phyloP scores from a whole-genome alignment of 768 basidiomycete genomes.

The Stropharia rugosoannulata region DNA sequence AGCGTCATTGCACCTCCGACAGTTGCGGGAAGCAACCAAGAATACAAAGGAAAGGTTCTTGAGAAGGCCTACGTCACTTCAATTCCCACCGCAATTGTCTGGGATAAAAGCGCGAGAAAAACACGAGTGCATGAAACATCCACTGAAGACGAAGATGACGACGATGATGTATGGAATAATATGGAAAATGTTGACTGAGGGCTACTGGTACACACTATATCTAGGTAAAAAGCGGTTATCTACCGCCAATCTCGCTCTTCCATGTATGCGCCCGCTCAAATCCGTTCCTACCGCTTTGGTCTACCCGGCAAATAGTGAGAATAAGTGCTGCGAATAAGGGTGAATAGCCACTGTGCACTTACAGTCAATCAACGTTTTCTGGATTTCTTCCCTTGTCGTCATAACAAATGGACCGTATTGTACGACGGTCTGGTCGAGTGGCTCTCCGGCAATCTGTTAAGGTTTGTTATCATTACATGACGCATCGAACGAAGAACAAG shows the following conservation, averaged over 20 bases:
- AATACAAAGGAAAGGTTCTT: slow-evolving; percentile 57
- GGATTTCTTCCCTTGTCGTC: slow-evolving; percentile 77
- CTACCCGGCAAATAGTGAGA: slow-evolving; percentile 30
- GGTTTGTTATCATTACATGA: slow-evolving; percentile 4
- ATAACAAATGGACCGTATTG: slow-evolving; percentile 91
- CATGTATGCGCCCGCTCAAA: slow-evolving; percentile 90
- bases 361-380: slow-evolving; percentile 83
- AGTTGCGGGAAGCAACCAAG: slow-evolving; percentile 46
- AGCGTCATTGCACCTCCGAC: slow-evolving; percentile 53
- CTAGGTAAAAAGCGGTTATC: slow-evolving; percentile 23
- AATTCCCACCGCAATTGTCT: slow-evolving; percentile 60
- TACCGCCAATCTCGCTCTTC: slow-evolving; percentile 76
- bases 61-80: slow-evolving; percentile 65
- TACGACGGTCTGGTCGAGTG: slow-evolving; percentile 83
- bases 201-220: slow-evolving; percentile 19
- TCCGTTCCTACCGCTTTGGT: slow-evolving; percentile 76
- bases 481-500: slow-evolving; percentile 14
- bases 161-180: slow-evolving; percentile 67
- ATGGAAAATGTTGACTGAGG: slow-evolving; percentile 47
- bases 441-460: slow-evolving; percentile 76
- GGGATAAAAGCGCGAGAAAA: slow-evolving; percentile 42
- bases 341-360: slow-evolving; percentile 19
- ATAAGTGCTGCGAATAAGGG: slow-evolving; percentile 6
- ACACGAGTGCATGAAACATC: slow-evolving; percentile 17
- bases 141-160: slow-evolving; percentile 31